phyloP scores from a whole-genome alignment of 345 rosid genomes.

The Lepidium sativum region DNA sequence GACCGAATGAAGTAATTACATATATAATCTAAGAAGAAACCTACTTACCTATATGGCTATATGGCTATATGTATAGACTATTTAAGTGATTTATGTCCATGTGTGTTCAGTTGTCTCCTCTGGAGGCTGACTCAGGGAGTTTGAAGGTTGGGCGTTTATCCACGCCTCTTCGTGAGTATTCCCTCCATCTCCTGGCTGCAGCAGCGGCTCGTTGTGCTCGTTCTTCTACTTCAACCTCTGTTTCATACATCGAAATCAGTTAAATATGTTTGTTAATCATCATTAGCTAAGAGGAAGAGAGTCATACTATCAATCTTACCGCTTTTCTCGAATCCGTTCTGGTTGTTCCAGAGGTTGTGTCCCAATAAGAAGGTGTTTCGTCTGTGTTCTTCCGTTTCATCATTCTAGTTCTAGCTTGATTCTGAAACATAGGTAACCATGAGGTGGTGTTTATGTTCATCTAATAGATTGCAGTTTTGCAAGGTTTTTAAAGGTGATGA shows the following conservation, averaged over 20 bases:
- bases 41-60: not conserved
- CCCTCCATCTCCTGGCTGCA: slow-evolving; percentile 90
- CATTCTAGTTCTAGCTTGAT: slow-evolving; percentile 69
- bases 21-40: not conserved
- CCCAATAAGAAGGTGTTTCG: slow-evolving; percentile 56
- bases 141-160: slow-evolving; percentile 73
- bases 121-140: slow-evolving; percentile 63
- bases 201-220: slow-evolving; percentile 73
- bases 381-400: slow-evolving; percentile 46
- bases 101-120: slow-evolving; percentile 30
- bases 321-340: slow-evolving; percentile 44
- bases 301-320: slow-evolving; percentile 32
- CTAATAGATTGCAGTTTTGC: not conserved
- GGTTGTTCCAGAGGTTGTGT: slow-evolving; percentile 54
- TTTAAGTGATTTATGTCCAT: not conserved
- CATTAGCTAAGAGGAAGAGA: not conserved
- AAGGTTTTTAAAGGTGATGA: not conserved
- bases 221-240: slow-evolving; percentile 81
- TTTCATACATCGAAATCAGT: slow-evolving; percentile 2
- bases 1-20: slow-evolving; percentile 15
- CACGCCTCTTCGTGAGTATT: slow-evolving; percentile 76
- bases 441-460: not conserved
- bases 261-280: not conserved
- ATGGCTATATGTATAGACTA: too few relatives aligned
- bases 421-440: slow-evolving; percentile 30